Evolutionary conservation across 1,139 yeast species (phyloP).

Genomic region (Pichia sp.): DNA sequence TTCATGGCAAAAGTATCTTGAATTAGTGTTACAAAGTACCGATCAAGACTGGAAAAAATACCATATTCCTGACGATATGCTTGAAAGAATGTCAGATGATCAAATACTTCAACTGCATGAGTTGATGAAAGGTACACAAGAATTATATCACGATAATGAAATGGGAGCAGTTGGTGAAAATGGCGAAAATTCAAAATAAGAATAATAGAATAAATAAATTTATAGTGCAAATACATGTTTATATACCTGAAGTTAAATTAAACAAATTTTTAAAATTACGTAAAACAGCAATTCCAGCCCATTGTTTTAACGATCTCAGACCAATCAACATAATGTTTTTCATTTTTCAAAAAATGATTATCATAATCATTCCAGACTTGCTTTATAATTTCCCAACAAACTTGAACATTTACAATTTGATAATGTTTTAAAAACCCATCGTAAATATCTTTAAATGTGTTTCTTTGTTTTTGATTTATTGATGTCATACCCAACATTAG

Average conservation of each 20-base stretch:
- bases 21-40: slow-evolving; percentile 41
- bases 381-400: slow-evolving; percentile 25
- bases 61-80: slow-evolving; percentile 54
- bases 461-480: slow-evolving; percentile 33
- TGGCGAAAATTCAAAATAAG: background rate
- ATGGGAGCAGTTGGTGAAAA: background rate
- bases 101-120: slow-evolving; percentile 82
- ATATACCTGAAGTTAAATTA: background rate
- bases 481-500: slow-evolving; percentile 47
- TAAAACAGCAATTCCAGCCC: slow-evolving; percentile 29
- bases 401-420: slow-evolving; percentile 24
- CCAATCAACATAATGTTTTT: slow-evolving; percentile 24
- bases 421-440: slow-evolving; percentile 25
- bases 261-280: slow-evolving; percentile 7
- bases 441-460: slow-evolving; percentile 34
- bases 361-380: slow-evolving; percentile 26
- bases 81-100: slow-evolving; percentile 84
- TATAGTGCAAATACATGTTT: background rate
- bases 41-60: slow-evolving; percentile 71
- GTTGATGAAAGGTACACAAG: slow-evolving; percentile 56
- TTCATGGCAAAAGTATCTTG: slow-evolving; percentile 89
- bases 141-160: slow-evolving; percentile 17
- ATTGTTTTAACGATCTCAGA: slow-evolving; percentile 24
- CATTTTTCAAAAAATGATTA: slow-evolving; percentile 5
- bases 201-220: background rate